These are phyloP conservation scores for Epichloe uncinata DNA, from an alignment of 2,329 filamentous ascomycete species.

Conservation along the genomic window DNA sequence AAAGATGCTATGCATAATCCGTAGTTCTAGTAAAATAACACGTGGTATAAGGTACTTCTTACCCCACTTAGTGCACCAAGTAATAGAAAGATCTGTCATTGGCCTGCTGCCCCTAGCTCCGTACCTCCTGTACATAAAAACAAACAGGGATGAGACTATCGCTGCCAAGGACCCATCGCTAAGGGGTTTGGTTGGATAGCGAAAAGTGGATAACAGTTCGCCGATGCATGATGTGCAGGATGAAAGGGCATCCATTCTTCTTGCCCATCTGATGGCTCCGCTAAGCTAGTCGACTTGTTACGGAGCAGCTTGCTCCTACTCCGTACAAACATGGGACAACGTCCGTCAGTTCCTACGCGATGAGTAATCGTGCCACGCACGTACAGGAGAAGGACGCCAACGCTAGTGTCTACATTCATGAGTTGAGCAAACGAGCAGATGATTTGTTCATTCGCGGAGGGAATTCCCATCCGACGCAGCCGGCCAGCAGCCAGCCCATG, in stretches of 20 bases:
- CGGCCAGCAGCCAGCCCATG: constrained; percentile 5
- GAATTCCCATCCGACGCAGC: constrained; percentile 5
- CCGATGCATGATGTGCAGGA: background rate
- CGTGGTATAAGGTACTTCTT: too few species aligned
- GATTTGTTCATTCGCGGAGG: background rate
- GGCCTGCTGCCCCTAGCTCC: too few species aligned
- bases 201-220: background rate
- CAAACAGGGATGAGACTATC: too few species aligned
- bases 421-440: background rate
- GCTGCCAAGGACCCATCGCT: too few species aligned
- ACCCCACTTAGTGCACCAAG: too few species aligned
- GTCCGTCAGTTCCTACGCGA: background rate
- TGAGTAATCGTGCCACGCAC: too few species aligned
- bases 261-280: background rate
- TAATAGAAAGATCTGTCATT: too few species aligned
- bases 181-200: background rate
- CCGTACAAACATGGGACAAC: background rate
- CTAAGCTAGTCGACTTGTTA: background rate
- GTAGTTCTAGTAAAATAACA: too few species aligned
- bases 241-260: background rate
- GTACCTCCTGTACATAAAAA: too few species aligned
- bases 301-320: background rate
- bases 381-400: background rate
- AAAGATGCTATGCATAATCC: too few species aligned
- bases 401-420: background rate